Base-by-base conservation (phyloP, 192 early-diverging fungal species). In the Rhizoclosmatium globosum region DNA sequence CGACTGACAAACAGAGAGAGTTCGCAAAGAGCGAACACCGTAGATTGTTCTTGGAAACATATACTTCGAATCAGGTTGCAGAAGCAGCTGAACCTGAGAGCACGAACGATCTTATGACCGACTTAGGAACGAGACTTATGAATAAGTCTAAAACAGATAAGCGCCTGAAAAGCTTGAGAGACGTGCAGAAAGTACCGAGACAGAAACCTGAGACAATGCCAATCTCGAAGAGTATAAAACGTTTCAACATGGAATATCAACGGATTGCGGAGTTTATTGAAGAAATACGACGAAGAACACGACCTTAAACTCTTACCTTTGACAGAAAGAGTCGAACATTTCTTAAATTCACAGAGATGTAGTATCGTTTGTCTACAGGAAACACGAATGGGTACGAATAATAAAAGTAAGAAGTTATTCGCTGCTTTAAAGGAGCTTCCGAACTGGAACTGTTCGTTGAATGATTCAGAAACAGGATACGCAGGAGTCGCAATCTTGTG, bases 201-300 rank as follows among this genome's bases (percentile, higher is more conserved):
- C 41, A 31, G 41, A n/a, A 11, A 19, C 23, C n/a, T 31, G 23
- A 11, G 31, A 31, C 31, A n/a, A n/a, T 38, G 13, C 13, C n/a
- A 13, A 23, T 11, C 11, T 31, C 11, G 64, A 65, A 31, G 9
- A 38, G 23, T 65, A 13, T 69, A 23, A 23, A 46, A 39, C 13
- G 13, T 69, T 15, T 45, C 46, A 15, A 69, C 31, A 1, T 69
- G 68, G 68, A 69, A 69, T 45, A 44, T 69, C n/a, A 47, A 69
- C 46, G 31, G 41, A 42, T 47, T 69, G 11, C 53, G 53, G 19
- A 23, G 23, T 45, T 23, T 19, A 69, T n/a, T 69, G 38, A 39
- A 19, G 41, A 69, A 38, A 69, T 17, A 69, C 9, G 41, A 17
- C 46, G 23, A 21, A 13, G 19, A 45, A 44, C 68, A 39, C 17